These are phyloP conservation scores for Dictyophora rubrovolvata DNA, from an alignment of 768 basidiomycete species.

Conservation along the genomic window DNA sequence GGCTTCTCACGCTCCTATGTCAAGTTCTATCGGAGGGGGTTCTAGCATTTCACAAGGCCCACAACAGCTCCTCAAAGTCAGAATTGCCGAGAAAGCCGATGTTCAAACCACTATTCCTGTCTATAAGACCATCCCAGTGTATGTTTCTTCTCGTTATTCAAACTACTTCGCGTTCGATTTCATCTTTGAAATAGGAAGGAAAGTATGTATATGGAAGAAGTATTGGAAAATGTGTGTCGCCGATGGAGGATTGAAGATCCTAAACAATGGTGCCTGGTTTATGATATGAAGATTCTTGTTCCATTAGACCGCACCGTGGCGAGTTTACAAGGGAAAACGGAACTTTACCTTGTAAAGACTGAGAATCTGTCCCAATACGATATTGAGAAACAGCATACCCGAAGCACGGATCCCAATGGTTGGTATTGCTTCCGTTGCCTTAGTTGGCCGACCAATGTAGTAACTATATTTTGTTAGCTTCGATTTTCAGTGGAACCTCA, in stretches of 20 bases:
- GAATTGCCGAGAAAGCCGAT: conserved; percentile 73
- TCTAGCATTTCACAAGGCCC: conserved; percentile 65
- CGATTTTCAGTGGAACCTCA: conserved; percentile 84
- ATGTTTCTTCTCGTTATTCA: conserved; percentile 23
- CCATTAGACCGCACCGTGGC: conserved; percentile 96
- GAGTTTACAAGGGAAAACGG: conserved; percentile 78
- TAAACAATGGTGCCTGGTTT: conserved; percentile 75
- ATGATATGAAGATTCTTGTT: conserved; percentile 60
- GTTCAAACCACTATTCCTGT: conserved; percentile 88
- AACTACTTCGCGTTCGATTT: neutral
- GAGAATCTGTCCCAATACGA: conserved; percentile 67
- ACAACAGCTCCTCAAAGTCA: conserved; percentile 72
- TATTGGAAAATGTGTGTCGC: conserved; percentile 73
- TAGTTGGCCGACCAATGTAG: too few relatives aligned
- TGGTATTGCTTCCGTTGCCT: conserved; percentile 8
- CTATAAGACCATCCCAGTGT: conserved; percentile 27
- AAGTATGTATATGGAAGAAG: conserved; percentile 96
- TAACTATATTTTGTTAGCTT: conserved; percentile 39
- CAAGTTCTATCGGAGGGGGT: conserved; percentile 29
- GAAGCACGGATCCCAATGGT: conserved; percentile 92
- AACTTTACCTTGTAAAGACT: conserved; percentile 71
- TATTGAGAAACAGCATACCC: conserved; percentile 53
- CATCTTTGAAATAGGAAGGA: conserved; percentile 42
- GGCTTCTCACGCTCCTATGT: conserved; percentile 14
- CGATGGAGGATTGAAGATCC: conserved; percentile 57